phyloP scores from a whole-genome alignment of 139 green algal species.

The Ostreobium quekettii region DNA sequence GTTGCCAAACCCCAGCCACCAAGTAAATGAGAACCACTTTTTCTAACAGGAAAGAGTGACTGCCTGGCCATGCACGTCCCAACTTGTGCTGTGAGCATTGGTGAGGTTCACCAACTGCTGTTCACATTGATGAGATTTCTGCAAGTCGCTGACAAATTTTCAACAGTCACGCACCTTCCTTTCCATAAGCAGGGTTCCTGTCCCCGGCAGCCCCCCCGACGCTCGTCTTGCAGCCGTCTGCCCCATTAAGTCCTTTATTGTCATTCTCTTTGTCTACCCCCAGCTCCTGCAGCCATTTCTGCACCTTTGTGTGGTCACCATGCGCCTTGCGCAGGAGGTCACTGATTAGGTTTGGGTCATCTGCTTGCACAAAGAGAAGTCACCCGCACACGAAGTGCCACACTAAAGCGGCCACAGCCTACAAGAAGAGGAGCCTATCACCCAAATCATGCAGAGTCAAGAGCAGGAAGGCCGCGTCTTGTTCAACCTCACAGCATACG shows the following conservation, averaged over 20 bases:
- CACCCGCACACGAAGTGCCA: too few relatives aligned
- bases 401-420: too few relatives aligned
- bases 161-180: background rate
- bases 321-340: conserved; percentile 30
- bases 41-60: too few relatives aligned
- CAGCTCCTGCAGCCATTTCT: conserved; percentile 31
- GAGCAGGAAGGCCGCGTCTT: too few relatives aligned
- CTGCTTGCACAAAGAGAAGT: too few relatives aligned
- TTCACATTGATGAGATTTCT: background rate
- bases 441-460: too few relatives aligned
- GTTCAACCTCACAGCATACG: too few relatives aligned
- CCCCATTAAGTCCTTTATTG: background rate
- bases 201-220: background rate
- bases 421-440: too few relatives aligned
- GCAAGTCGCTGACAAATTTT: background rate
- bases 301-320: conserved; percentile 26
- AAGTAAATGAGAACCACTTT: too few relatives aligned
- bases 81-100: too few relatives aligned
- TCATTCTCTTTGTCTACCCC: conserved; percentile 12
- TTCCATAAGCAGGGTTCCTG: background rate
- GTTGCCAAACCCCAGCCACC: too few relatives aligned
- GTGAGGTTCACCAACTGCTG: background rate
- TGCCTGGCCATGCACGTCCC: too few relatives aligned
- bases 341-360: conserved; percentile 25
- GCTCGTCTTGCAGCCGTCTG: background rate